Conservation (phyloP, 2,329 filamentous ascomycete genomes). For the Chrysosporium keratinophilum region DNA sequence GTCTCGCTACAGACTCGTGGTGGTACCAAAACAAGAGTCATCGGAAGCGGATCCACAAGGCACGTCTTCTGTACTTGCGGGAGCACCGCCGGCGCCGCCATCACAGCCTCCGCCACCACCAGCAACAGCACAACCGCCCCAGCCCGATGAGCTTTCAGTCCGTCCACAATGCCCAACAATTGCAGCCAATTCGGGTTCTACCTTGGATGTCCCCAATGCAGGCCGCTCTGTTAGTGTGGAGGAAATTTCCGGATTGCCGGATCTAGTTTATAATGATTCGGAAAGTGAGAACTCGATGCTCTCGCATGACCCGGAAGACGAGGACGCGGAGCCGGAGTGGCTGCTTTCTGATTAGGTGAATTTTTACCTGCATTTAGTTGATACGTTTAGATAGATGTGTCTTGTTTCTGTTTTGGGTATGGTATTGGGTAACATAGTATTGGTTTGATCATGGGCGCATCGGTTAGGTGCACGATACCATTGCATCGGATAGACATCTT, state of each 20-base stretch:
- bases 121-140: not conserved
- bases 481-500: no score
- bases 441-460: not conserved
- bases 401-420: not conserved
- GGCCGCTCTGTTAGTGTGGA: slow-evolving; percentile 24
- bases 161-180: slow-evolving; percentile 1
- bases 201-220: slow-evolving; percentile 20
- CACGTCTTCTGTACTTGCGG: not conserved
- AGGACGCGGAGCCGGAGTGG: slow-evolving; percentile 57
- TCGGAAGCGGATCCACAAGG: not conserved
- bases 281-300: slow-evolving; percentile 41
- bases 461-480: not conserved
- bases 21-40: slow-evolving; percentile 19
- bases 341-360: slow-evolving; percentile 33
- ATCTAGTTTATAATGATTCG: slow-evolving; percentile 19
- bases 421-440: not conserved
- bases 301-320: slow-evolving; percentile 55
- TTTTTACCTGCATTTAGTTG: not conserved
- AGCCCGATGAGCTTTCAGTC: not conserved
- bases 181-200: slow-evolving; percentile 21
- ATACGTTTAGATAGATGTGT: not conserved
- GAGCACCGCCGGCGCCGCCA: not conserved
- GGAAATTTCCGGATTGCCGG: slow-evolving; percentile 18
- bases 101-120: not conserved
- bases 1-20: slow-evolving; percentile 24